phyloP scores from a whole-genome alignment of 495 filamentous ascomycete species.

The Aspergillus leporis region DNA sequence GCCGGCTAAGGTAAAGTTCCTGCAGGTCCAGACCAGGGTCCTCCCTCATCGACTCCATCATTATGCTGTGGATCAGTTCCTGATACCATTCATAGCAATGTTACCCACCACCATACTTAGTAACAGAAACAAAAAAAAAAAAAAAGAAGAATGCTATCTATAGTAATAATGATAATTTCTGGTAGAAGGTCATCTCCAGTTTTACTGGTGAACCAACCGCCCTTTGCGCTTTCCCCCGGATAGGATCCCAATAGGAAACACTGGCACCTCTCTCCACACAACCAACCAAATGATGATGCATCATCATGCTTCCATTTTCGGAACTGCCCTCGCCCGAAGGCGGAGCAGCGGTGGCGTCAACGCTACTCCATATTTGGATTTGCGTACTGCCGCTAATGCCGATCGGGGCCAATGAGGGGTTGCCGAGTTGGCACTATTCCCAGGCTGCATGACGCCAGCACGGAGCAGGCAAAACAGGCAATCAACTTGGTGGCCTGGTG shows the following conservation, averaged over 20 bases:
- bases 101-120: neutral
- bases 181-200: neutral
- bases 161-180: no score
- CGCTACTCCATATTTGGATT: slow-evolving; percentile 30
- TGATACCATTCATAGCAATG: neutral
- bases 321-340: slow-evolving; percentile 28
- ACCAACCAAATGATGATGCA: slow-evolving; percentile 3
- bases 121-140: neutral
- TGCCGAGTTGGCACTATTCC: slow-evolving; percentile 33
- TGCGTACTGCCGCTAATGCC: slow-evolving; percentile 31
- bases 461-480: slow-evolving; percentile 8
- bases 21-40: slow-evolving; percentile 30
- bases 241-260: no score
- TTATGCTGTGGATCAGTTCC: neutral
- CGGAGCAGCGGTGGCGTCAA: slow-evolving; percentile 34
- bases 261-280: neutral
- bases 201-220: neutral
- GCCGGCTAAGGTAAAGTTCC: slow-evolving; percentile 24
- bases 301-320: slow-evolving; percentile 14
- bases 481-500: slow-evolving; percentile 33
- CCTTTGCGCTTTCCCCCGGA: neutral
- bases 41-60: neutral
- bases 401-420: slow-evolving; percentile 29
- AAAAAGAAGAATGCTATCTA: neutral
- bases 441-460: slow-evolving; percentile 43